Evolutionary conservation across 768 basidiomycete species (phyloP), one percentile per base, ranked within the genome.

Genomic region (Hericium alpestre): DNA sequence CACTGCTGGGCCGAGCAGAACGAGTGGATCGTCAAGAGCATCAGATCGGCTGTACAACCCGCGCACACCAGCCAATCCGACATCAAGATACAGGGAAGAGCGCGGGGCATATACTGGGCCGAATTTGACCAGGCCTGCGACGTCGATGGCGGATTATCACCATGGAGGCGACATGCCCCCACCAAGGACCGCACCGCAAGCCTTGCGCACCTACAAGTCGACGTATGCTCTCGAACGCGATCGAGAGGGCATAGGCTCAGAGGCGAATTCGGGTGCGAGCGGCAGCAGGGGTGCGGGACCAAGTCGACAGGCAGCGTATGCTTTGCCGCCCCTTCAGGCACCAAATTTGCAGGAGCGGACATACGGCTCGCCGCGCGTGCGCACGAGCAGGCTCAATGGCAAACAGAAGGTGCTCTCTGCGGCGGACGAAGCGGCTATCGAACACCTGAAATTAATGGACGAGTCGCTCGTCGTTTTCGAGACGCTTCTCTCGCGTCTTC

Each of bases 391-490:
- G 10, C 40, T 37, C 13, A 54, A 41, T 41, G 23, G 23, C 4
- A 25, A 25, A 25, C 20, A 15, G 16, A 40, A 56, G 20, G 20
- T 15, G 20, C 47, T 49, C 5, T 50, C 51, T 58, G 41, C 56
- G 54, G 27, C 60, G 27, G 54, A 61, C 46, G 55, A 65, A 46
- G 59, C 61, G 27, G 58, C 67, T 25, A 55, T 68, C 3, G 87
- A 90, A 61, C 90, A 90, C 62, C 74, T 80, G 1, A 73, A 77
- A n/a, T 69, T 92, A 48, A 82, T 91, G 78, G 62, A 82, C 20
- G 87, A 91, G 43, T 79, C 83, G 16, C 70, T 91, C 13, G 66
- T 71, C 4, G 80, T 86, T 74, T 89, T 92, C 61, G 87, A 90
- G 66, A 71, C 76, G 2, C 78, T 86, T 23, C 70, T 90, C 1